phyloP scores from a whole-genome alignment of 208 protist genomes.

The Angomonas deanei region DNA sequence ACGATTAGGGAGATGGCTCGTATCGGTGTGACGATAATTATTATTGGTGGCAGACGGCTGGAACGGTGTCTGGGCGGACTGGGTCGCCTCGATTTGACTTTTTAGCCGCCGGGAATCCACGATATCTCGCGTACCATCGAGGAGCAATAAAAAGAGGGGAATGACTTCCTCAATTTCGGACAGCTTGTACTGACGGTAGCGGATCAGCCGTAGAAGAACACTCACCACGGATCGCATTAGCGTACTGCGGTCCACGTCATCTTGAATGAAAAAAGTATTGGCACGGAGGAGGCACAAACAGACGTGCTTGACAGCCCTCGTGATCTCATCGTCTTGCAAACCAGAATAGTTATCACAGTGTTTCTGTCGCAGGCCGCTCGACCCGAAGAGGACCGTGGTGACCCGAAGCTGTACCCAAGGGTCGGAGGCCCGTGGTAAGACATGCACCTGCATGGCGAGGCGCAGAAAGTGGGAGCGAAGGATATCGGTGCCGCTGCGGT shows the following conservation, averaged over 20 bases:
- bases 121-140: conserved; percentile 49
- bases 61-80: background rate
- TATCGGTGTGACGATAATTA: background rate
- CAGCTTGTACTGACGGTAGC: conserved; percentile 44
- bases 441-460: conserved; percentile 51
- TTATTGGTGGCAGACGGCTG: too few relatives aligned
- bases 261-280: conserved; percentile 59
- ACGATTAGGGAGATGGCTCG: conserved; percentile 11
- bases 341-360: conserved; percentile 23
- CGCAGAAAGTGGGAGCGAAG: conserved; percentile 54
- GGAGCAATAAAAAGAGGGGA: conserved; percentile 44
- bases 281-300: conserved; percentile 45
- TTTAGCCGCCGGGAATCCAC: conserved; percentile 5
- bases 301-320: conserved; percentile 30
- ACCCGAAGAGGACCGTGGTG: conserved; percentile 61
- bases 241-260: conserved; percentile 34
- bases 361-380: conserved; percentile 42
- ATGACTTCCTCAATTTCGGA: conserved; percentile 39
- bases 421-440: conserved; percentile 33
- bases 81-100: background rate
- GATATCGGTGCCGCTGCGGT: conserved; percentile 22
- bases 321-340: conserved; percentile 46
- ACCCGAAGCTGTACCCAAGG: conserved; percentile 50
- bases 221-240: conserved; percentile 40
- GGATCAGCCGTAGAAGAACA: conserved; percentile 41